Evolutionary conservation across 1,284 basidiomycete species (phyloP), one percentile per base, ranked within the genome.

Genomic region (Ganoderma multipileum): DNA sequence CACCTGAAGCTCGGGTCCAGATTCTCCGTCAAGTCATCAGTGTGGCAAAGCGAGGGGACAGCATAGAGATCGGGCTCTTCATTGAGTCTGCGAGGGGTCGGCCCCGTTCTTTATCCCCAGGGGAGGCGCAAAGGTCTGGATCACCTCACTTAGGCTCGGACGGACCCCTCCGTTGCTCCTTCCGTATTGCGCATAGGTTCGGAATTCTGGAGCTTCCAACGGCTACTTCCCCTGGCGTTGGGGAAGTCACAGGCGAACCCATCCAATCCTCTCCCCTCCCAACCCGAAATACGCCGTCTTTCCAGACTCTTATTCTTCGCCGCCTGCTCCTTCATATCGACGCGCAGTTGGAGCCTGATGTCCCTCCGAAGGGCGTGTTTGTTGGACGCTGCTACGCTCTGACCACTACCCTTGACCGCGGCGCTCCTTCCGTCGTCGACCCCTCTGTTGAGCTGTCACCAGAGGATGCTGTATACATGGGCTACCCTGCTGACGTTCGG

Each of bases 41-140:
- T 41, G 89, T 90, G 38, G 84, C 94, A 4, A 81, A 82, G 61
- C 82, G 79, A 57, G 94, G 94, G 5, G 95, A 97, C 76, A 91
- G 92, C n/a, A 87, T 98, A 63, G 95, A 97, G 76, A 81, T 98
- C 61, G 95, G 96, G 5, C 86, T 98, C n/a, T 89, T 90, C 72
- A 84, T 95, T 64, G 83, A 85, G 65, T 77, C 80, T 63, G 74
- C 75, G 20, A 71, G 66, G 66, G 73, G 68, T 38, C 55, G 70
- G 18, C 54, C 36, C 14, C 65, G 66, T 7, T 66, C 68, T 7
- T 65, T 65, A 11, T 68, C 72, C 8, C 68, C 67, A 4, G 66
- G 60, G 9, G 57, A 39, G 12, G 47, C 65, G 20, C 60, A 69
- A 52, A 54, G 71, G 55, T 67, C 68, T 58, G 9, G 61, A 28